Conservation (phyloP, 148 eudicot genomes). For the Dianthus caryophyllus region DNA sequence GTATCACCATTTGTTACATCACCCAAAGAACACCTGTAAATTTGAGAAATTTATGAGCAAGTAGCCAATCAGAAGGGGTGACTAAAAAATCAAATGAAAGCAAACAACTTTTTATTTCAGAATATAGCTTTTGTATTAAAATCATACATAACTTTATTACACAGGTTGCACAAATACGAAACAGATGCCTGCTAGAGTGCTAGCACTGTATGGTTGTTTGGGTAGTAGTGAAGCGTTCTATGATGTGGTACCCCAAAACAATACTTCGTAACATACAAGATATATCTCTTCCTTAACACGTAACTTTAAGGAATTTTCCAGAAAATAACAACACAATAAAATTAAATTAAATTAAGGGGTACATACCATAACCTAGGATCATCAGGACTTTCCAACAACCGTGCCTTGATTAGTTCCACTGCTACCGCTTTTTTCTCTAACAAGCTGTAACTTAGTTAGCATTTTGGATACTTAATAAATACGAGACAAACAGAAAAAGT, state of each 20-base stretch:
- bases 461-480: slow-evolving; percentile 1
- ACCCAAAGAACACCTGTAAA: slow-evolving; percentile 79
- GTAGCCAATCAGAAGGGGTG: background rate
- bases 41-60: background rate
- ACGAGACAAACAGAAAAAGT: background rate
- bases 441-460: slow-evolving; percentile 29
- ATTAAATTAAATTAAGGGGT: too few relatives aligned
- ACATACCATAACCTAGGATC: slow-evolving; percentile 88
- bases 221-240: too few relatives aligned
- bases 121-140: background rate
- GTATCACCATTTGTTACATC: slow-evolving; percentile 76
- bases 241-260: too few relatives aligned
- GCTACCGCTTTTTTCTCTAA: slow-evolving; percentile 90
- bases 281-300: background rate
- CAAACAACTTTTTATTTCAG: background rate
- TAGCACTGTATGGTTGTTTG: too few relatives aligned
- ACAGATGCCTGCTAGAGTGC: background rate
- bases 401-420: slow-evolving; percentile 70
- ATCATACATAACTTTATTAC: background rate
- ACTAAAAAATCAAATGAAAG: background rate
- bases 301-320: background rate
- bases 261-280: background rate
- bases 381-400: slow-evolving; percentile 56
- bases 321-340: slow-evolving; percentile 3
- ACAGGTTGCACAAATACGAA: background rate